A percentile compares a stretch with the other conserved stretches of the same genome.
Conservation (phyloP, 108 stramenopile genomes). For the Nitzschia putrida region DNA sequence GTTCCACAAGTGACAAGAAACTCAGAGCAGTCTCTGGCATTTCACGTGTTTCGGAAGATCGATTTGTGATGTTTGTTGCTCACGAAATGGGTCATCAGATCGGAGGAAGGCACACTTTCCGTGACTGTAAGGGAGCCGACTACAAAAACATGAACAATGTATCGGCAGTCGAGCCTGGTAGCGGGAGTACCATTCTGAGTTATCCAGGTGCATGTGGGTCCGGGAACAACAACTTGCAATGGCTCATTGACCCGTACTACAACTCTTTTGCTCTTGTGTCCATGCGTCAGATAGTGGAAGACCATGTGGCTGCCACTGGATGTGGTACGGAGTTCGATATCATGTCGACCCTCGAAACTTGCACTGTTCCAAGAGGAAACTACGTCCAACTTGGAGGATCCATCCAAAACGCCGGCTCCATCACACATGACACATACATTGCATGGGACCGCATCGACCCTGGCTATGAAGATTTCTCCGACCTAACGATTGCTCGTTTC, state of each 20-base stretch:
- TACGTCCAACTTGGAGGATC: not conserved
- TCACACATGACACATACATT: not conserved
- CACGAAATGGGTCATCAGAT: slow-evolving; percentile 11
- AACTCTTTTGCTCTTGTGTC: not conserved
- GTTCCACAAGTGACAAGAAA: not conserved
- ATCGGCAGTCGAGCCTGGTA: slow-evolving; percentile 7
- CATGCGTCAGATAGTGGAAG: not conserved
- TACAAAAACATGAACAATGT: not conserved
- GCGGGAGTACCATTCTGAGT: slow-evolving; percentile 8
- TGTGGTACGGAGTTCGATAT: not conserved
- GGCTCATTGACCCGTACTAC: not conserved
- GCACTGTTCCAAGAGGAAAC: slow-evolving; percentile 13
- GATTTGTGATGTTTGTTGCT: not conserved
- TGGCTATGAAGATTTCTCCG: not conserved
- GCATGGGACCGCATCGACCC: slow-evolving; percentile 7
- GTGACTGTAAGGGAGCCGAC: slow-evolving; percentile 5
- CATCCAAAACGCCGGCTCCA: not conserved
- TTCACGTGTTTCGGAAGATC: not conserved
- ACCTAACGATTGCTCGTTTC: slow-evolving; percentile 4
- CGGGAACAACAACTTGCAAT: slow-evolving; percentile 3
- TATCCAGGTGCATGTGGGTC: slow-evolving; percentile 2
- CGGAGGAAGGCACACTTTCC: not conserved
- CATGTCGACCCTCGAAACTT: not conserved
- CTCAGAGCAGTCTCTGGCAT: not conserved
- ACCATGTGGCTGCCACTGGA: not conserved